These are phyloP conservation scores for Vicia sativa DNA, from an alignment of 306 rosid species.

Conservation along the genomic window DNA sequence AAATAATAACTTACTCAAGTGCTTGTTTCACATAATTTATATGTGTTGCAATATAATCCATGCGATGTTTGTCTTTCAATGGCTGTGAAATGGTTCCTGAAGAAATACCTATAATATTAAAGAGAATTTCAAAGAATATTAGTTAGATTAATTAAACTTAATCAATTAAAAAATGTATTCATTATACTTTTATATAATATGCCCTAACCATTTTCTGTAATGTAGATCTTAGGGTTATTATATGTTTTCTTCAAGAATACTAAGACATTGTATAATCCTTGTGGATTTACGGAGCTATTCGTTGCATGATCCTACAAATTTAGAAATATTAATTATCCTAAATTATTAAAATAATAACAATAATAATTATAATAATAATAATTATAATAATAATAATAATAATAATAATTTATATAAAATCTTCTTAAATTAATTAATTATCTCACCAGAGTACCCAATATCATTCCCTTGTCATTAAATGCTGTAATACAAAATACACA, in stretches of 20 bases:
- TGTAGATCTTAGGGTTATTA: conserved; percentile 32
- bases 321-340: background rate
- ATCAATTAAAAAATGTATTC: no score
- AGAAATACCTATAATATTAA: conserved; percentile 18
- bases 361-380: no score
- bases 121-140: background rate
- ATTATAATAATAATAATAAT: no score
- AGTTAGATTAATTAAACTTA: no score
- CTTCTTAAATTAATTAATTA: background rate
- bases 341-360: background rate
- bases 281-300: conserved; percentile 23
- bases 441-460: conserved; percentile 36
- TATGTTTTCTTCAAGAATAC: conserved; percentile 24
- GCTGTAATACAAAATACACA: background rate
- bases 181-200: background rate
- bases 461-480: conserved; percentile 3
- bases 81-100: background rate
- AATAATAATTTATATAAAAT: background rate
- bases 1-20: conserved; percentile 34
- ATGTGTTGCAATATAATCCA: conserved; percentile 27
- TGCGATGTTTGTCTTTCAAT: conserved; percentile 38
- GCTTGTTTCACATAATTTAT: conserved; percentile 25
- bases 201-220: conserved; percentile 46
- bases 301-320: conserved; percentile 14
- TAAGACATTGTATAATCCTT: conserved; percentile 38